Evolutionary conservation across 768 basidiomycete genomes (phyloP).

Genomic region (Leccinum obscurum): DNA sequence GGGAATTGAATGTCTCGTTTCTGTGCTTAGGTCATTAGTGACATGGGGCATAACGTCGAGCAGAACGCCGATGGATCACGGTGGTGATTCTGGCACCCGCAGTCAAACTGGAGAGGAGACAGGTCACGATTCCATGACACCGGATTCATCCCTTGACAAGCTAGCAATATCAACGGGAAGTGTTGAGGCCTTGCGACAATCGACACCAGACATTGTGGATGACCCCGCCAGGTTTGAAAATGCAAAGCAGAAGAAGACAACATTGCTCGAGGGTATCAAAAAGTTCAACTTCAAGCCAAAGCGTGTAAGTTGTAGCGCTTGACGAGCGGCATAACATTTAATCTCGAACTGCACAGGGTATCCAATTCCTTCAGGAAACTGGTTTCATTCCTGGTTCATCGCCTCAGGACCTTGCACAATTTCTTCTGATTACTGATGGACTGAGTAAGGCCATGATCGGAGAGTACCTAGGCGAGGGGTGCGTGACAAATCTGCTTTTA

Average conservation of each 20-base stretch:
- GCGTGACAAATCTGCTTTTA: conserved; percentile 27
- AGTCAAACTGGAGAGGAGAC: conserved; percentile 55
- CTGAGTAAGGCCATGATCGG: conserved; percentile 95
- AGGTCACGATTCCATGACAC: conserved; percentile 49
- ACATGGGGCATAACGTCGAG: conserved; percentile 75
- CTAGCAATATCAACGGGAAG: conserved; percentile 48
- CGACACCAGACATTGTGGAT: conserved; percentile 81
- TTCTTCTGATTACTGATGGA: conserved; percentile 87
- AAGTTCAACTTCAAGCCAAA: conserved; percentile 99
- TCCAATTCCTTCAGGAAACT: conserved; percentile 83
- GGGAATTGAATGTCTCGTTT: conserved; percentile 91
- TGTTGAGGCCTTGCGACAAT: conserved; percentile 57
- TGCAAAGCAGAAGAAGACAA: conserved; percentile 96
- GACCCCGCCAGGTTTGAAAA: conserved; percentile 93
- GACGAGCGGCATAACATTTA: neutral
- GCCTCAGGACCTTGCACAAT: conserved; percentile 79
- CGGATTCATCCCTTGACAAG: conserved; percentile 58
- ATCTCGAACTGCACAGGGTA: conserved; percentile 54
- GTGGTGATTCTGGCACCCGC: conserved; percentile 42
- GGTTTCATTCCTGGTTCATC: conserved; percentile 78
- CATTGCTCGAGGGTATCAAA: conserved; percentile 90
- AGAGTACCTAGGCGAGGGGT: conserved; percentile 98
- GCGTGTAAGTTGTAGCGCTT: conserved; percentile 52
- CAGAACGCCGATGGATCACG: conserved; percentile 34
- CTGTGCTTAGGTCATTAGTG: conserved; percentile 86